phyloP scores from a whole-genome alignment of 108 stramenopile species.

The Pseudonitzschia delicatissima region DNA sequence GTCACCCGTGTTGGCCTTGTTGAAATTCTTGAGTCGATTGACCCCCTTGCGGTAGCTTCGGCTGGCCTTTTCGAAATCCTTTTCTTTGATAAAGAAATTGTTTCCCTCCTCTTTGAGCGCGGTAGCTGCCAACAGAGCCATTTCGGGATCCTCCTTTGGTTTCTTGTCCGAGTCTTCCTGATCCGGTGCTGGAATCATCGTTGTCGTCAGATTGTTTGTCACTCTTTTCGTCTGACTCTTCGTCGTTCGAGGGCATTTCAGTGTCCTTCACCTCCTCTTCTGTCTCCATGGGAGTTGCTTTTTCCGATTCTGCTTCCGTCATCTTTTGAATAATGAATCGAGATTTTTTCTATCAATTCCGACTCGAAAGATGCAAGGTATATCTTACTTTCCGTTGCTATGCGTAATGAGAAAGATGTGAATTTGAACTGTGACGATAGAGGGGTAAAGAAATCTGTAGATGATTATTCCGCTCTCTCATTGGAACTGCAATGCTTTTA shows the following conservation, averaged over 20 bases:
- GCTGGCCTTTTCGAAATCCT: conserved; percentile 56
- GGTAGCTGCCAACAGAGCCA: conserved; percentile 53
- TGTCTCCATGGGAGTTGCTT: conserved; percentile 8
- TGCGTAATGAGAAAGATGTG: neutral
- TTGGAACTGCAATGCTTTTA: too few relatives aligned
- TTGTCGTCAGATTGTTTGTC: conserved; percentile 24
- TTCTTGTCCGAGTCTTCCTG: conserved; percentile 1
- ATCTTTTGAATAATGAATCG: neutral
- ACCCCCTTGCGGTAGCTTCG: conserved; percentile 72
- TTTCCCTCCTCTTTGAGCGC: conserved; percentile 79
- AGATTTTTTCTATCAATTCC: neutral
- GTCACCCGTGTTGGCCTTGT: conserved; percentile 63
- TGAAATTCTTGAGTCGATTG: conserved; percentile 58
- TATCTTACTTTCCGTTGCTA: neutral
- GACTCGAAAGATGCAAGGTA: neutral
- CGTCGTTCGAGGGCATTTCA: neutral
- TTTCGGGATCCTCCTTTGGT: conserved; percentile 38
- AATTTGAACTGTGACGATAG: too few relatives aligned
- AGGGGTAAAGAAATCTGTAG: too few relatives aligned
- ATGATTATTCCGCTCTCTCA: too few relatives aligned
- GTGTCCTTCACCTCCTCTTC: conserved; percentile 1
- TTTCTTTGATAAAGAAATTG: conserved; percentile 52
- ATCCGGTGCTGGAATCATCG: conserved; percentile 17
- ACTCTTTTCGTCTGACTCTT: conserved; percentile 9
- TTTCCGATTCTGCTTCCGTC: neutral